Base-by-base conservation (phyloP, 164 flowering plant species). In the Piper longum region DNA sequence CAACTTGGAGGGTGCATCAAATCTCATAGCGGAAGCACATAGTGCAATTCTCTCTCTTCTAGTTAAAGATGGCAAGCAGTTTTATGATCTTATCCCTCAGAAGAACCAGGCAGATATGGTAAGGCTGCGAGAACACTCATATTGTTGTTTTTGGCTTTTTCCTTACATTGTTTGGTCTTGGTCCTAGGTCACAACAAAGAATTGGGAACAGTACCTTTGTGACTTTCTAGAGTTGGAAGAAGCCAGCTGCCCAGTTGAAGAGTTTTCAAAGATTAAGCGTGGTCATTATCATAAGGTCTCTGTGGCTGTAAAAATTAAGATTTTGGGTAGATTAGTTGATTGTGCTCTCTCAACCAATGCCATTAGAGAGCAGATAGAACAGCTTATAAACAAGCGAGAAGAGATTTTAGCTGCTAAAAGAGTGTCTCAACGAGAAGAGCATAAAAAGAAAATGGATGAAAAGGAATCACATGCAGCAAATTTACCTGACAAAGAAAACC, bases 21-120 rank as follows among this genome's bases (percentile, higher is more conserved):
- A 63, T n/a, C 66, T 63, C 57, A 68, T 68, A n/a, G 56, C 63
- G 45, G 71, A 68, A 62, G 16, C 52, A 18, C 71, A 69, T 64
- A 18, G 52, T 57, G 56, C 64, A 16, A 40, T 69, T 54, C 60
- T 68, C 6, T 57, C 14, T 6, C 57, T 63, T 18, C 66, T 69
- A 17, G 51, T 57, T 57, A 54, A 19, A 43, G 71, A 64, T 62
- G 19, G 40, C 41, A 59, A 62, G 13, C 58, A 69, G 55, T 59
- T 51, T 42, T 59, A 58, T 9, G 26, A 55, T 59, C 59, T 59
- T 40, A 69, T 59, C 41, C 42, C 54, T 41, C 48, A 63, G 57
- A 68, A 64, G 62, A 58, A 59, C 63, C 58, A 62, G 62, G 43
- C 41, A 39, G 63, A 43, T 41, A 64, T 26, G 71, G 71, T 69